Percentiles rank a stretch among this genome's conserved stretches.
These are phyloP conservation scores for Plasmodium cynomolgi DNA, from an alignment of 169 alveolate genomes.

Conservation along the genomic window DNA sequence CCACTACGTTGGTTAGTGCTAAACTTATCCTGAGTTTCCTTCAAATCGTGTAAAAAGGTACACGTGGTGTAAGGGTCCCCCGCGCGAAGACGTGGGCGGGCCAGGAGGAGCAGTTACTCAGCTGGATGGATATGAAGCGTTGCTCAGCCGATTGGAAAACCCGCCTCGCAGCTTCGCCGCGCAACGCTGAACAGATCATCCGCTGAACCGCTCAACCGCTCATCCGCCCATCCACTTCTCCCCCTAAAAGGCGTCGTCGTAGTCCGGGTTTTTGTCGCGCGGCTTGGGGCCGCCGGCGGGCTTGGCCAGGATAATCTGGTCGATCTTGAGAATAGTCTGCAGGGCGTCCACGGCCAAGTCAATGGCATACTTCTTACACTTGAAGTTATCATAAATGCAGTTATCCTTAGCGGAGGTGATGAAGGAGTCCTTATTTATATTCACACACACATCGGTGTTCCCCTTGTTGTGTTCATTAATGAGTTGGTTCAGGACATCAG, in stretches of 20 bases:
- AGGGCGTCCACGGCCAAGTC: conserved; percentile 98
- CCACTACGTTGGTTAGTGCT: not conserved
- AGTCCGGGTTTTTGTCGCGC: conserved; percentile 85
- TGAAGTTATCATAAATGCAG: conserved; percentile 92
- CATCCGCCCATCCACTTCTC: not conserved
- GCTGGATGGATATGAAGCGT: not conserved
- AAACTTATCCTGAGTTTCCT: not conserved
- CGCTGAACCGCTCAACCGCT: not conserved
- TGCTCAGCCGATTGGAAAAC: not conserved
- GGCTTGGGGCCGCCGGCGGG: conserved; percentile 99
- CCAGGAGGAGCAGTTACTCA: not conserved
- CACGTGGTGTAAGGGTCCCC: not conserved
- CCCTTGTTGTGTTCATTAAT: conserved; percentile 87
- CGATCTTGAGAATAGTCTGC: conserved; percentile 96
- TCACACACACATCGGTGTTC: conserved; percentile 81
- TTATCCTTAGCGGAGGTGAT: conserved; percentile 76
- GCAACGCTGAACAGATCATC: no score
- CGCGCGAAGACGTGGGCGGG: not conserved
- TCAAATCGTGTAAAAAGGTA: not conserved
- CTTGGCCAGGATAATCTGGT: conserved; percentile 98
- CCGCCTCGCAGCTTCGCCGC: not conserved
- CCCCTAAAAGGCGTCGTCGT: conserved; percentile 65
- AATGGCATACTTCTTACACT: conserved; percentile 95
- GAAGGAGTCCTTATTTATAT: conserved; percentile 70
- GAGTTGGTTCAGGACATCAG: conserved; percentile 86